A percentile compares a stretch with the other conserved stretches of the same genome.
Evolutionary conservation across 495 filamentous ascomycete genomes (phyloP).

Genomic region (Entonaema liquescens): DNA sequence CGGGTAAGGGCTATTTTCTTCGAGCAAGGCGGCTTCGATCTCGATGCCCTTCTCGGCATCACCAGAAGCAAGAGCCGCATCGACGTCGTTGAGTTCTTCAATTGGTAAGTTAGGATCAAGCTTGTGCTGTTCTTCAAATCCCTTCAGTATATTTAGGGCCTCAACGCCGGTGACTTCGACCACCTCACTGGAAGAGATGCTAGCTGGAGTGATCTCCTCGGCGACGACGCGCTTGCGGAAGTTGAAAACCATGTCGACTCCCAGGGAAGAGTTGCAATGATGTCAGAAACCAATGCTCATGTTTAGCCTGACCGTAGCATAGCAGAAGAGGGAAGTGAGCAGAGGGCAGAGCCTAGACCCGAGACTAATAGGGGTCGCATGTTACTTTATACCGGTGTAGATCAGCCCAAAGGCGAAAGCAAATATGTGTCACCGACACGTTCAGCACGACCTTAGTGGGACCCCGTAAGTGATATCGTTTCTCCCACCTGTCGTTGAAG

Average conservation of each 20-base stretch:
- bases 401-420: constrained; percentile 8
- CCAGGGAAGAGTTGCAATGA: neutral
- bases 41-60: constrained; percentile 63
- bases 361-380: constrained; percentile 10
- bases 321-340: neutral
- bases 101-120: constrained; percentile 75
- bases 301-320: neutral
- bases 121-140: constrained; percentile 67
- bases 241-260: constrained; percentile 34
- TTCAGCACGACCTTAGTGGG: constrained; percentile 3
- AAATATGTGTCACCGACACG: neutral
- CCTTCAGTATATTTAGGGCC: constrained; percentile 49
- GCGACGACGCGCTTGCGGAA: constrained; percentile 42
- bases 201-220: constrained; percentile 39
- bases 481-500: constrained; percentile 7
- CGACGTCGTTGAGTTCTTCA: constrained; percentile 67
- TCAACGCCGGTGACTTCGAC: constrained; percentile 38
- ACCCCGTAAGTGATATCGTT: neutral
- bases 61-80: constrained; percentile 63
- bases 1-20: constrained; percentile 75
- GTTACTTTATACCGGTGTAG: constrained; percentile 19
- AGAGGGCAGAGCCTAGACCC: neutral
- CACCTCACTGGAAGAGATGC: constrained; percentile 34
- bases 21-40: constrained; percentile 65
- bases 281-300: constrained; percentile 14